Percentiles rank a stretch among this genome's conserved stretches.
phyloP scores from a whole-genome alignment of 208 protist species.

The Acanthamoeba royreba region DNA sequence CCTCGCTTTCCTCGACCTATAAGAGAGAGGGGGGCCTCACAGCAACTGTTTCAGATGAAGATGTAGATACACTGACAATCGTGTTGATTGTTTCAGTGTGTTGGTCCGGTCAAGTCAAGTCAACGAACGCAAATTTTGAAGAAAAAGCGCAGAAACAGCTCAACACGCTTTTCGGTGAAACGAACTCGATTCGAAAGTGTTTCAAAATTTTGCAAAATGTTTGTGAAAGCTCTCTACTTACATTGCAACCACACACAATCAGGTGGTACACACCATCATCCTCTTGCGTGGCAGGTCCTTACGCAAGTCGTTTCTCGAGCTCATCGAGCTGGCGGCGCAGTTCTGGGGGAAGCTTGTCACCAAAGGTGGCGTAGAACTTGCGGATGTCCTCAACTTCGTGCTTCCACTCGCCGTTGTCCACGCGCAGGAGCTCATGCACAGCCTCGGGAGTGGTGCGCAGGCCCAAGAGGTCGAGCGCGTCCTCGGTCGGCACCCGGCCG shows the following conservation, averaged over 20 bases:
- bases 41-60: background rate
- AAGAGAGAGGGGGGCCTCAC: background rate
- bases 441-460: conserved; percentile 51
- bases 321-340: conserved; percentile 55
- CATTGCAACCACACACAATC: background rate
- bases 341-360: conserved; percentile 59
- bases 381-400: conserved; percentile 60
- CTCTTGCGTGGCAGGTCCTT: too few relatives aligned
- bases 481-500: conserved; percentile 62
- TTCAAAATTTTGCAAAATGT: too few relatives aligned
- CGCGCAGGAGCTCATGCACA: conserved; percentile 62
- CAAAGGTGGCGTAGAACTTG: conserved; percentile 65
- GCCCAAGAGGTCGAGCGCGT: conserved; percentile 61
- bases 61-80: background rate
- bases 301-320: conserved; percentile 52
- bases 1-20: background rate
- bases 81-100: too few relatives aligned
- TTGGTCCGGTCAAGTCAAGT: background rate
- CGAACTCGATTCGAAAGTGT: too few relatives aligned
- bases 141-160: too few relatives aligned
- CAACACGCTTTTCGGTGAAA: too few relatives aligned
- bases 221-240: too few relatives aligned
- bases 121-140: too few relatives aligned
- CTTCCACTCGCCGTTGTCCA: conserved; percentile 68
- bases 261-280: background rate